A percentile compares a stretch with the other conserved stretches of the same genome.
Evolutionary conservation across 2,329 filamentous ascomycete genomes (phyloP).

Genomic region (Colletotrichum sp.): DNA sequence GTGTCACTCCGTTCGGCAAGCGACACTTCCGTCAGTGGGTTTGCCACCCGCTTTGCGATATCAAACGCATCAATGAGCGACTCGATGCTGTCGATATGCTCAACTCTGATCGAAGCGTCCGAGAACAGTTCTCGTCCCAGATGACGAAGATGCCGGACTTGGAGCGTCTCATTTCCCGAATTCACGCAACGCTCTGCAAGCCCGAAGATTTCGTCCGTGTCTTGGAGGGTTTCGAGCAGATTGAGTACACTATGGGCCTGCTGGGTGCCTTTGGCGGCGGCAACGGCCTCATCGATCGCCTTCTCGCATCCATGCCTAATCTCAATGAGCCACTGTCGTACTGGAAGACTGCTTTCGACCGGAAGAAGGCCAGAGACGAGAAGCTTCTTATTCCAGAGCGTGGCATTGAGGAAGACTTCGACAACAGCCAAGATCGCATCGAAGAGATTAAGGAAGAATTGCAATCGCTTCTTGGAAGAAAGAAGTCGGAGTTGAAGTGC

Average conservation of each 20-base stretch:
- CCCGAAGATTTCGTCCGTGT: constrained; percentile 93
- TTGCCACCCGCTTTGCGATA: constrained; percentile 90
- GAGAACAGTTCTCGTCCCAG: constrained; percentile 87
- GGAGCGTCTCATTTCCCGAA: constrained; percentile 89
- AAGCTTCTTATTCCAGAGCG: constrained; percentile 84
- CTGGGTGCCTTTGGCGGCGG: constrained; percentile 76
- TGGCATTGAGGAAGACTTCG: constrained; percentile 92
- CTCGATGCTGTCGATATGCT: constrained; percentile 93
- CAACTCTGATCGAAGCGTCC: constrained; percentile 80
- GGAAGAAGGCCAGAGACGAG: constrained; percentile 76
- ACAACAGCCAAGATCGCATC: constrained; percentile 79
- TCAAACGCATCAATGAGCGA: constrained; percentile 87
- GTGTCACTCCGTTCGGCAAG: constrained; percentile 96
- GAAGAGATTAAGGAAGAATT: constrained; percentile 77
- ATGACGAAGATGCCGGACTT: constrained; percentile 92
- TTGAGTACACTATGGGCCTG: constrained; percentile 90
- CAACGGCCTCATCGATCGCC: constrained; percentile 81
- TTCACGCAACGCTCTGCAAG: constrained; percentile 90
- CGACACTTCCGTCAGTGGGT: constrained; percentile 96
- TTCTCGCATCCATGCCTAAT: constrained; percentile 87
- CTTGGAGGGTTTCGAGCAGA: constrained; percentile 95
- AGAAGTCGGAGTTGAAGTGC: constrained; percentile 76
- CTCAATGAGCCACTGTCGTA: constrained; percentile 75
- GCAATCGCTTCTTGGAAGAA: constrained; percentile 71
- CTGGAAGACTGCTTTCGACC: constrained; percentile 94